Evolutionary conservation across 2,329 filamentous ascomycete species (phyloP), one percentile per base, ranked within the genome.

Genomic region (Fusarium coffeatum): DNA sequence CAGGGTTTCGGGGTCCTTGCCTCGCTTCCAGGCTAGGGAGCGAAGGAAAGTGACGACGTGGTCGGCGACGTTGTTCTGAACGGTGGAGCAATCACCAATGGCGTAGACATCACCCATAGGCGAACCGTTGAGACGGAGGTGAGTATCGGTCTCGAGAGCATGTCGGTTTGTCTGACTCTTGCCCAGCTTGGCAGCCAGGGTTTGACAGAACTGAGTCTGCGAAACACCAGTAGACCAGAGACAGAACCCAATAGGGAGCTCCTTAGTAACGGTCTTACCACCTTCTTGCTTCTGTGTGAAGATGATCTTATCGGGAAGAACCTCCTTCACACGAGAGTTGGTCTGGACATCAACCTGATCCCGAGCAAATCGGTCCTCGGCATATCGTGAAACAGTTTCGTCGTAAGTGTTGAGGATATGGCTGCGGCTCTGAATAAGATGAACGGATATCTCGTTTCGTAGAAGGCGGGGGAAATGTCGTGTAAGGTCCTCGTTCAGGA

Each of bases 371-470:
- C 93, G 90, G 55, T 93, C 89, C 81, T 99, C 96, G 22, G 96
- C 95, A 78, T 97, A 99, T 77, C 90, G 90, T 13, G 94, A 98
- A 3, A 99, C 86, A 0, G 93, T 91, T 81, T 99, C 96, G 71
- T 99, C 96, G 78, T 99, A 99, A 1, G 96, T 99, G 83, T 99
- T 99, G 30, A 99, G 85, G 69, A 99, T 99, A 74, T 99, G 96
- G 42, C 92, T 90, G 63, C 96, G 89, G 75, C 93, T 97, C 78
- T 99, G 96, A 67, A 99, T 98, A 48, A 99, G 86, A 77, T 99
- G 97, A 2, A 99, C 95, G 0, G 96, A 98, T 50, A 99, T 97
- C 79, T 99, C 94, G 78, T 98, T 98, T 66, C 96, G 90, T n/a
- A 99, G 82, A 30, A 99, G 89, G 68, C 90, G 90, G 4, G 96